Base-by-base conservation (phyloP, 2,329 filamentous ascomycete species). In the Phoma herbarum region DNA sequence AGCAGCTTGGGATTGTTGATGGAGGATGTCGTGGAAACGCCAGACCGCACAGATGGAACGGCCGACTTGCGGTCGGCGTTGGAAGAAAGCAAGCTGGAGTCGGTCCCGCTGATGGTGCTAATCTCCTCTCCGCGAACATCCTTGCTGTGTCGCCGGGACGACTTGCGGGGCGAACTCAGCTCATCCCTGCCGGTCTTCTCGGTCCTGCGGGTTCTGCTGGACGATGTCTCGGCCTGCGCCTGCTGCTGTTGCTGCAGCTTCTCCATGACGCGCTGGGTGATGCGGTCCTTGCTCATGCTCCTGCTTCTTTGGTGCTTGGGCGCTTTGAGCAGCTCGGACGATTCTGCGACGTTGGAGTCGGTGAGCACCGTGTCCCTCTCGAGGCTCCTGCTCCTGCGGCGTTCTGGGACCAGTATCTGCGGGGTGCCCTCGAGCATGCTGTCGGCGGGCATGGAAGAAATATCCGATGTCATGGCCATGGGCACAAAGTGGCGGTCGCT, bases 1-100 rank as follows among this genome's bases (percentile, higher is more conserved):
- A 97, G 84, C 2, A 97, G 81, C 73, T 92, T 95, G 0, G 93
- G 93, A 70, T 97, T 97, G 78, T 96, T 96, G 75, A 96, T 91
- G 0, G 91, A 94, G 3, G 92, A 91, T 1, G 78, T 77, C 59
- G 67, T 75, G 10, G 77, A 78, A 22, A 75, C 65, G 63, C 85
- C 84, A 9, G 88, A 90, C 58, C 84, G 82, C 61, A 83, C 78
- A 63, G 88, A 90, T 52, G 82, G 79, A 67, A 87, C 84, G 16
- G 80, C 82, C 39, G 85, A 86, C 61, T 81, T 81, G 33, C 83
- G 82, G 65, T 84, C 85, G 54, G 85, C 72, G 63, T 84, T 83
- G 42, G 85, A 88, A 56, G 84, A 88, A 41, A 88, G 75, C 41
- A 88, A 72, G 67, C 87, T 90, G 23, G 87, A 88, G 63, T 89